Evolutionary conservation across 2,329 filamentous ascomycete species (phyloP), one percentile per base, ranked within the genome.

Genomic region (Aureobasidium leucospermi): DNA sequence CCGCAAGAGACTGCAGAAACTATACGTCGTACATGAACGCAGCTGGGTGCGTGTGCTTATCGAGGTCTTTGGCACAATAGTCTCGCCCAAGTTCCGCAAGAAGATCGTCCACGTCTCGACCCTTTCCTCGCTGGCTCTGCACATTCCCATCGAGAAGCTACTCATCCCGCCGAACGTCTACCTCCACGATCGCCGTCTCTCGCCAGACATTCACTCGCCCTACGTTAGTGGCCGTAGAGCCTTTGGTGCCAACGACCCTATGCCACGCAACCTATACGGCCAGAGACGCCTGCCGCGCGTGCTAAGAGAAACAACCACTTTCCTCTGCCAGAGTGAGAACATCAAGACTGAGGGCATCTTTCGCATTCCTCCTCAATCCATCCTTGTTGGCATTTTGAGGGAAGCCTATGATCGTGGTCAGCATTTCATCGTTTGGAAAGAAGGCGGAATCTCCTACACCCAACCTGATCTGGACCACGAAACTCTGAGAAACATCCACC

Each of bases 11-110:
- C 72, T 83, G 60, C 77, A 81, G 66, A 78, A 75, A 66, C 71
- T 83, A 43, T 83, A 81, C 68, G 80, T 83, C 65, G 81, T 83
- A 57, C 80, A 83, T 67, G 80, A 82, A 65, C 76, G 79, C 59
- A 79, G 77, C 29, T 83, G 80, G 80, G 79, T 83, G 36, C 70
- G 80, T 58, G 79, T 82, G 45, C 69, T 83, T 63, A 74, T 81
- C 19, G 79, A 81, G 66, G 76, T 82, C 59, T 80, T 83, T 68
- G 80, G 79, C 3, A 81, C 79, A 29, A 78, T 83, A 55, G 79
- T 81, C 19, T 81, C 79, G 61, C 79, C 79, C 36, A 83, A 83
- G 66, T 82, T 82, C 65, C 72, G 79, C 67, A 75, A 78, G 67
- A 83, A 83, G 72, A 80, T 82, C 45, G 72, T 80, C n/a, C 79